A percentile compares a stretch with the other conserved stretches of the same genome.
Conservation (phyloP, 345 rosid genomes). For the Fremontodendron californicum region DNA sequence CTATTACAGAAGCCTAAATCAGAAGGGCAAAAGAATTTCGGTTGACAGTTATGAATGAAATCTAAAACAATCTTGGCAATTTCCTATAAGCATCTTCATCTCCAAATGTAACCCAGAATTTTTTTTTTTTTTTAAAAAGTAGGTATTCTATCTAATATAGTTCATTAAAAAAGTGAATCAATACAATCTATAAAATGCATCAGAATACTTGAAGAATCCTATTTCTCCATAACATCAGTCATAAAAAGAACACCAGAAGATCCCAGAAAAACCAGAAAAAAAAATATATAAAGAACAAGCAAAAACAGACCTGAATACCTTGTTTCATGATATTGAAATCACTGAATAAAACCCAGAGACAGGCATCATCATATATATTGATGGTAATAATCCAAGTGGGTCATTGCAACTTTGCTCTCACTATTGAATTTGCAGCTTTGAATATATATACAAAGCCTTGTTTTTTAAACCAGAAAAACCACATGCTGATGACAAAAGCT, state of each 20-base stretch:
- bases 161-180: neutral
- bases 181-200: neutral
- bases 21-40: neutral
- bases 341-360: neutral
- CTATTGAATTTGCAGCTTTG: neutral
- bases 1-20: too few relatives aligned
- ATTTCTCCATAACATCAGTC: neutral
- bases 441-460: neutral
- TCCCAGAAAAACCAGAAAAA: neutral
- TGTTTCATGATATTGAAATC: neutral
- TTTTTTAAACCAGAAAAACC: neutral
- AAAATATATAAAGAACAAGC: neutral
- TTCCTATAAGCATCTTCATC: neutral
- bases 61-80: neutral
- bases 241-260: neutral
- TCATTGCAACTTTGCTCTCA: neutral
- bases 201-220: neutral
- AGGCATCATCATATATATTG: neutral
- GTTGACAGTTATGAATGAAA: neutral
- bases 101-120: neutral
- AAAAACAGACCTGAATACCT: neutral
- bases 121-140: too few relatives aligned
- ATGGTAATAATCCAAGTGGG: constrained; percentile 1
- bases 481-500: neutral
- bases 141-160: neutral